phyloP scores from a whole-genome alignment of 495 filamentous ascomycete genomes.

The Tuber calosporum region DNA sequence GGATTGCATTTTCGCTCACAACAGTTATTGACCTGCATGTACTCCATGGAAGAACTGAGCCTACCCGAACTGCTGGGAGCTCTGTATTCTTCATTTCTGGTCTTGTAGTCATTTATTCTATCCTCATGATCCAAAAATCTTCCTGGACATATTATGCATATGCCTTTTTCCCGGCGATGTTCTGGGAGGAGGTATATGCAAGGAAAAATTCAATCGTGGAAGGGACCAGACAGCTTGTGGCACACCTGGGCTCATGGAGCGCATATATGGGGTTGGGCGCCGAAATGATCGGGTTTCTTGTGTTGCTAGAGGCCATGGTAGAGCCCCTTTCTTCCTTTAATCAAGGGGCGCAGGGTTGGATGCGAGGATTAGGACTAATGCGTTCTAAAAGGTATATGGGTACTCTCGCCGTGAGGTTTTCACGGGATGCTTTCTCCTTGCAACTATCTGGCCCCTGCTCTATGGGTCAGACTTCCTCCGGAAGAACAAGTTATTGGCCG shows the following conservation, averaged over 20 bases:
- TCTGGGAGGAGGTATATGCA: slow-evolving; percentile 95
- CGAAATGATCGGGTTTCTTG: slow-evolving; percentile 60
- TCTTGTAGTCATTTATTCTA: slow-evolving; percentile 66
- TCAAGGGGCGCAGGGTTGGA: not conserved
- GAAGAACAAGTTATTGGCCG: slow-evolving; percentile 55
- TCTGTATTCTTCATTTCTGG: slow-evolving; percentile 65
- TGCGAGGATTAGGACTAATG: not conserved
- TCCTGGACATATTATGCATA: slow-evolving; percentile 87
- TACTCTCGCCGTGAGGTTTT: slow-evolving; percentile 88
- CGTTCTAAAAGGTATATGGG: slow-evolving; percentile 55
- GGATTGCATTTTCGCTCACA: slow-evolving; percentile 90
- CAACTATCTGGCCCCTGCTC: slow-evolving; percentile 66
- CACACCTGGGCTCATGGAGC: slow-evolving; percentile 55
- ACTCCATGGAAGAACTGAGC: slow-evolving; percentile 61
- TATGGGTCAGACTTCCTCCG: slow-evolving; percentile 67
- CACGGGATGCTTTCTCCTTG: slow-evolving; percentile 69
- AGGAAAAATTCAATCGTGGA: slow-evolving; percentile 61
- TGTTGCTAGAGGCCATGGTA: slow-evolving; percentile 75
- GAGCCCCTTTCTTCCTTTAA: slow-evolving; percentile 37
- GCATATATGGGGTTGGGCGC: slow-evolving; percentile 54
- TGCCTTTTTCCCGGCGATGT: slow-evolving; percentile 79
- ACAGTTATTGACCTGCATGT: slow-evolving; percentile 88
- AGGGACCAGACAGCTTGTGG: slow-evolving; percentile 62
- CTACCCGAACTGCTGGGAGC: slow-evolving; percentile 57
- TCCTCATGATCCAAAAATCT: slow-evolving; percentile 70